Base-by-base conservation (phyloP, 2,329 filamentous ascomycete genomes). In the Plectosphaerella cucumerina region DNA sequence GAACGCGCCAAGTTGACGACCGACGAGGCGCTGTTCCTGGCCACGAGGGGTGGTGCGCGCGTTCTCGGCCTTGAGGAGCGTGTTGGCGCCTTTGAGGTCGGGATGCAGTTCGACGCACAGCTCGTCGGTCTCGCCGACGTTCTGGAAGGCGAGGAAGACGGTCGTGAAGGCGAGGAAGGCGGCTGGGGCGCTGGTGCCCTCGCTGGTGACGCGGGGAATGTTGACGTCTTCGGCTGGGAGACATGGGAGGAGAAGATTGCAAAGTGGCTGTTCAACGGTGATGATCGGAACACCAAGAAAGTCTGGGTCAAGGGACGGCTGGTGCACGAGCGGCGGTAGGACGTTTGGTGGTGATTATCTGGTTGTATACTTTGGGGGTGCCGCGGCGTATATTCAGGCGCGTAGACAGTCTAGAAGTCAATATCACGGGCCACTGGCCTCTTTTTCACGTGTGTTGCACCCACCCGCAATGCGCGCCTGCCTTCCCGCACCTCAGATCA, bases 191-290 rank as follows among this genome's bases (percentile, higher is more conserved):
- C 55, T 4, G 57, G 46, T n/a, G 41, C 31, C 0, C 47, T 58
- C 18, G 53, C 44, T 5, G 60, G 58, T 1, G 73, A 77, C 3
- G 70, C 71, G 2, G 85, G 86, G 0, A 84, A 85, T 44, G 90
- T 97, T 0, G 91, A 97, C 68, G 68, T 97, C 0, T 99, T 97
- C 73, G 92, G 91, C 1, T 90, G 86, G 81, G 93, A 97, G 77
- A 81, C 64, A n/a, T 95, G 89, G 90, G 82, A 87, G 37, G 90
- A 97, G 62, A 82, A 76, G 62, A 72, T 97, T 11, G 89, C 90
- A 48, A 99, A 99, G 75, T 99, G 94, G 94, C 75, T 97, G 54
- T 99, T 89, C 70, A 88, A 83, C 58, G 94, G 94, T 0, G 92
- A 97, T 73, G 94, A 97, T 70, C 77, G 93, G 59, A 97, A 97